These are phyloP conservation scores for Cryphonectria naterciae DNA, from an alignment of 2,329 filamentous ascomycete species.

Conservation along the genomic window DNA sequence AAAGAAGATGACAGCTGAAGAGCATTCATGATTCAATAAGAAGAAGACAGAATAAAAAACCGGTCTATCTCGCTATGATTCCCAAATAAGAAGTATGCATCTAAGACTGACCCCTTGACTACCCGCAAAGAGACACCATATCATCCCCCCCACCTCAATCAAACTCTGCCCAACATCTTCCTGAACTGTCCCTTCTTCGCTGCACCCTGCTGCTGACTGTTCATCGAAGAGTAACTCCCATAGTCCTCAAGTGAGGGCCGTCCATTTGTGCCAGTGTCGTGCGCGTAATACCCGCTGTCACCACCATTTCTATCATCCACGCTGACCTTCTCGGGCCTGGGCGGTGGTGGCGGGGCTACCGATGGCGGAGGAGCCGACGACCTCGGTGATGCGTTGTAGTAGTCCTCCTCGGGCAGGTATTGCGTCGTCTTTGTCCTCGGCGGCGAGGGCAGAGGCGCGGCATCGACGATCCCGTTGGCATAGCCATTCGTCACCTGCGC, in stretches of 20 bases:
- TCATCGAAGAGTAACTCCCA: slow-evolving; percentile 13
- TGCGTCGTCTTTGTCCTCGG: slow-evolving; percentile 22
- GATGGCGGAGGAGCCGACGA: slow-evolving; percentile 32
- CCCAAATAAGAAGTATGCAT: background rate
- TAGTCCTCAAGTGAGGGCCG: slow-evolving; percentile 20
- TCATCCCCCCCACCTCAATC: background rate
- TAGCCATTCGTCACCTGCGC: slow-evolving; percentile 21
- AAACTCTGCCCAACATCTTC: slow-evolving; percentile 29
- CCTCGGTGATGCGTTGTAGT: slow-evolving; percentile 29
- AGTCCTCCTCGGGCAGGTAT: slow-evolving; percentile 32
- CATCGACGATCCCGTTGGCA: slow-evolving; percentile 18
- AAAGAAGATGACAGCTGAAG: background rate
- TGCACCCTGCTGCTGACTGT: slow-evolving; percentile 11
- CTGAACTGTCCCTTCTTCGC: slow-evolving; percentile 25
- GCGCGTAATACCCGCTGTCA: slow-evolving; percentile 12
- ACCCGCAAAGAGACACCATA: too few relatives aligned
- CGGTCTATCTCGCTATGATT: background rate
- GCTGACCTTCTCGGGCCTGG: slow-evolving; percentile 41
- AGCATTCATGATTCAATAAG: background rate
- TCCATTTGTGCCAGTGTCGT: slow-evolving; percentile 7
- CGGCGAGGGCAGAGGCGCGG: slow-evolving; percentile 21
- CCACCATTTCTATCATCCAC: slow-evolving; percentile 29
- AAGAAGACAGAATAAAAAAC: background rate
- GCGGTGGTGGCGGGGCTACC: slow-evolving; percentile 35
- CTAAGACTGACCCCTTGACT: background rate